These are phyloP conservation scores for Lodderomyces elongisporus DNA, from an alignment of 1,139 yeast species.

Conservation along the genomic window DNA sequence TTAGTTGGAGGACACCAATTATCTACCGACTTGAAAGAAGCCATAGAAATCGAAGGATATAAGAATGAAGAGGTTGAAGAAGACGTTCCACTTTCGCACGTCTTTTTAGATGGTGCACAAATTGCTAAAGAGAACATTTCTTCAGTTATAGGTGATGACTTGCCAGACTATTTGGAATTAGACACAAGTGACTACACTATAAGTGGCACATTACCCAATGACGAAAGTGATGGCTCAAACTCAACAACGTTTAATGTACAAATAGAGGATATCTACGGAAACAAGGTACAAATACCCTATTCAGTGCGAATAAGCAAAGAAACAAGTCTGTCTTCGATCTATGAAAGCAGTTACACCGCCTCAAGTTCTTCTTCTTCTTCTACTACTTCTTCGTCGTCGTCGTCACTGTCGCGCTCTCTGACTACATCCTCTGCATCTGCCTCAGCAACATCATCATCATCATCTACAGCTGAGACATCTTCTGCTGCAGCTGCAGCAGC, in stretches of 20 bases:
- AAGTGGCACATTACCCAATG: slow-evolving; percentile 55
- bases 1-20: slow-evolving; percentile 86
- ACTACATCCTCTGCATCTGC: slow-evolving; percentile 18
- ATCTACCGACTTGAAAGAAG: slow-evolving; percentile 52
- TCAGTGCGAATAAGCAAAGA: slow-evolving; percentile 48
- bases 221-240: too few species aligned
- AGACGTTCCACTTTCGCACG: slow-evolving; percentile 68
- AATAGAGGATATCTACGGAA: slow-evolving; percentile 59
- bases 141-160: slow-evolving; percentile 38
- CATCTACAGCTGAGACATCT: slow-evolving; percentile 18
- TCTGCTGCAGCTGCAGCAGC: slow-evolving; percentile 14
- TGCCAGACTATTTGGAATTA: slow-evolving; percentile 60
- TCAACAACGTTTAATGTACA: slow-evolving; percentile 49
- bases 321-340: slow-evolving; percentile 51
- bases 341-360: slow-evolving; percentile 49
- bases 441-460: slow-evolving; percentile 19
- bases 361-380: slow-evolving; percentile 41
- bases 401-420: slow-evolving; percentile 20
- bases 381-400: slow-evolving; percentile 19
- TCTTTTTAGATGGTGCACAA: slow-evolving; percentile 50
- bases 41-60: slow-evolving; percentile 63
- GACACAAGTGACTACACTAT: slow-evolving; percentile 40
- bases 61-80: slow-evolving; percentile 50
- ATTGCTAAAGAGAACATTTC: slow-evolving; percentile 53
- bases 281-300: slow-evolving; percentile 56